These are phyloP conservation scores for Davidsoniella eucalypti DNA, from an alignment of 2,329 filamentous ascomycete species.

Conservation along the genomic window DNA sequence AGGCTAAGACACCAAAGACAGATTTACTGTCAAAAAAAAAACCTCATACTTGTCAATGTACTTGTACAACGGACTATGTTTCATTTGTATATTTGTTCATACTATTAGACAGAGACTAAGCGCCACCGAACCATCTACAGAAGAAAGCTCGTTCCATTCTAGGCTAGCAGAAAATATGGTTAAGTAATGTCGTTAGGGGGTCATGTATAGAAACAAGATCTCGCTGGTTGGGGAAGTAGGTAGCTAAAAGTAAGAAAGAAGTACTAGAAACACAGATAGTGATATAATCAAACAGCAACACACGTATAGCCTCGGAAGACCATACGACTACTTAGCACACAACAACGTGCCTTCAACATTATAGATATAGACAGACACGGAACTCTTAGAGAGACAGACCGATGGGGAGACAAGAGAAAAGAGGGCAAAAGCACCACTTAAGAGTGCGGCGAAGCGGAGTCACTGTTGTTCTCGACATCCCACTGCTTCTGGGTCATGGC, in stretches of 20 bases:
- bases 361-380: background rate
- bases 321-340: background rate
- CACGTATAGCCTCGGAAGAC: too few relatives aligned
- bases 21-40: too few relatives aligned
- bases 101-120: too few relatives aligned
- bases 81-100: too few relatives aligned
- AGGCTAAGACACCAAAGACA: too few relatives aligned
- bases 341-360: background rate
- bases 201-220: background rate
- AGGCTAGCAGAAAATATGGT: background rate
- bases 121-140: too few relatives aligned
- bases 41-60: too few relatives aligned
- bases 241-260: background rate
- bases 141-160: too few relatives aligned
- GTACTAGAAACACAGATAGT: too few relatives aligned
- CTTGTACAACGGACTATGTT: too few relatives aligned
- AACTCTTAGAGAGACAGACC: background rate
- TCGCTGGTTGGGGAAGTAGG: background rate
- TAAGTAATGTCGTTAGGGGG: slow-evolving; percentile 2
- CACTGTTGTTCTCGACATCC: slow-evolving; percentile 6
- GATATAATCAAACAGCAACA: too few relatives aligned
- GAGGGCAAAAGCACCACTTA: background rate
- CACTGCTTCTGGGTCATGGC: slow-evolving; percentile 8
- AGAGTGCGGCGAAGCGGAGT: slow-evolving; percentile 6
- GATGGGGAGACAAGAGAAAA: background rate